Base-by-base conservation (phyloP, 164 flowering plant genomes). In the Warburgia ugandensis region DNA sequence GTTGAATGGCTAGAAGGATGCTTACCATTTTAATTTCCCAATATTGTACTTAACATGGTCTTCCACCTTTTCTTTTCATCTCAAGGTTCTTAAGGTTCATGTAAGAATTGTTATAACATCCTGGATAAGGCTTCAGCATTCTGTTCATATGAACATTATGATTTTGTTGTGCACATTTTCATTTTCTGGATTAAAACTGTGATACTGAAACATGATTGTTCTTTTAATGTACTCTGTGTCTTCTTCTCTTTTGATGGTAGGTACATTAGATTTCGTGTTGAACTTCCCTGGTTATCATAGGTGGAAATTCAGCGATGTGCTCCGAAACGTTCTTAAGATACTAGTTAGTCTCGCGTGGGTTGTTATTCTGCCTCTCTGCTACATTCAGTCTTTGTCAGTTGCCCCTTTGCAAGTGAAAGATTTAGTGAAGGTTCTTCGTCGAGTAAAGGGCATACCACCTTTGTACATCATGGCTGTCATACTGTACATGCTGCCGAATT, bases 271-370 rank as follows among this genome's bases (percentile, higher is more conserved):
- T 68, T 48, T 94, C 19, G 13, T 77, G 55, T 53, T 94, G 71
- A 89, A 89, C 65, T 89, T 84, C 63, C 97, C 96, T 5, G 90
- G 83, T 11, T 83, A 68, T 58, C 95, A 83, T 54, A 71, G 96
- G 59, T 81, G 95, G 97, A 78, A 56, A 54, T 81, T 94, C 68
- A 78, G 77, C 42, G 77, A 73, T 68, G 87, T 83, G n/a, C 56
- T 86, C 44, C 76, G 99, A 73, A 83, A 71, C 56, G n/a, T 83
- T 49, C 79, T 86, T 48, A 94, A 94, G 75, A 63, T 86, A 48
- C 50, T 89, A 50, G 68, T 75, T 60, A 81, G 94, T 64, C 65
- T 80, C 26, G 90, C 80, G 27, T 94, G 99, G 99, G 67, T 71
- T 4, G 36, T 84, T 52, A 50, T 77, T 60, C 96, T 94, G 62